Conservation (phyloP, 1,284 basidiomycete genomes). For the Ceraceosorus guamensis region DNA sequence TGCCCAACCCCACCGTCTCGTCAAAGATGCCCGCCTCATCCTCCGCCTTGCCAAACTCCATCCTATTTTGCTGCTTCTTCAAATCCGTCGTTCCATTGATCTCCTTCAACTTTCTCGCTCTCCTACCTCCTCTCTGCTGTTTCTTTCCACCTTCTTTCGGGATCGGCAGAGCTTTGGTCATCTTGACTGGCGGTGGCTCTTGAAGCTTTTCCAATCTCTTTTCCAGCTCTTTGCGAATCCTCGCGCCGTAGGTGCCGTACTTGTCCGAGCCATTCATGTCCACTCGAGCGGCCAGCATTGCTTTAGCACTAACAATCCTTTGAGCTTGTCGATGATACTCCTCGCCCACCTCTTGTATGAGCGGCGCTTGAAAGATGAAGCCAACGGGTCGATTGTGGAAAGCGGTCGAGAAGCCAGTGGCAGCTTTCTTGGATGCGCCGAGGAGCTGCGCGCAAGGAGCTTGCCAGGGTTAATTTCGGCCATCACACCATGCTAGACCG, state of each 20-base stretch:
- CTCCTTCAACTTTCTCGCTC: slow-evolving; percentile 93
- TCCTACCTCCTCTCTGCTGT: slow-evolving; percentile 77
- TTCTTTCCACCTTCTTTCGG: slow-evolving; percentile 89
- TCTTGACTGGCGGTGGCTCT: slow-evolving; percentile 88
- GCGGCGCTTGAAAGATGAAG: slow-evolving; percentile 86
- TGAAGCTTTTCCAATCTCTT: slow-evolving; percentile 84
- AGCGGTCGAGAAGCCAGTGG: slow-evolving; percentile 72
- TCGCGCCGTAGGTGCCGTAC: slow-evolving; percentile 75
- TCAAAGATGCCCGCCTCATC: slow-evolving; percentile 94
- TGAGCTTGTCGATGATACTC: slow-evolving; percentile 89
- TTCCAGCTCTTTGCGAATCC: slow-evolving; percentile 75
- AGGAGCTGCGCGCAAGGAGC: slow-evolving; percentile 63
- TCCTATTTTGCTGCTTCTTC: slow-evolving; percentile 90
- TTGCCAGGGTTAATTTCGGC: slow-evolving; percentile 3
- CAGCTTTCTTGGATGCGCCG: slow-evolving; percentile 82
- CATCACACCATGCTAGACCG: too few species aligned
- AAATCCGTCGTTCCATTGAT: slow-evolving; percentile 93
- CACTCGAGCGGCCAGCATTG: slow-evolving; percentile 80
- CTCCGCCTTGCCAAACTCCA: slow-evolving; percentile 91
- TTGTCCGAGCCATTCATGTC: slow-evolving; percentile 67
- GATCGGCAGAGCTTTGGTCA: slow-evolving; percentile 88
- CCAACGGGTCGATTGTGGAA: slow-evolving; percentile 80
- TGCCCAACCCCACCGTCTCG: slow-evolving; percentile 90
- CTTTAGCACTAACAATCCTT: slow-evolving; percentile 85
- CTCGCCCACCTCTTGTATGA: slow-evolving; percentile 76